Percentiles rank a stretch among this genome's conserved stretches.
These are phyloP conservation scores for Cyclotella choctawhatcheeana DNA, from an alignment of 108 stramenopile genomes.

Conservation along the genomic window DNA sequence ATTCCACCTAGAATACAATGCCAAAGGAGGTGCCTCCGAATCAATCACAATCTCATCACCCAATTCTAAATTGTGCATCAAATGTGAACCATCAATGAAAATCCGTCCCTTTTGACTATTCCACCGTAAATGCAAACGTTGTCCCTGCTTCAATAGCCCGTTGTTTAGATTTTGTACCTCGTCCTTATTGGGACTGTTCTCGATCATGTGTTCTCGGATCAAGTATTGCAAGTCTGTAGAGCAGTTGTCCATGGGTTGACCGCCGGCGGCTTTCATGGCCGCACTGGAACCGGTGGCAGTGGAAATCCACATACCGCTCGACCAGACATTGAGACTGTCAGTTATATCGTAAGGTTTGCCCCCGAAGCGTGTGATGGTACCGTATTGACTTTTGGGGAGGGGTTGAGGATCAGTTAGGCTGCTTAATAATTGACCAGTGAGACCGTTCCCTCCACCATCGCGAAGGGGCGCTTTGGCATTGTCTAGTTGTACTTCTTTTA, in stretches of 20 bases:
- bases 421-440: constrained; percentile 11
- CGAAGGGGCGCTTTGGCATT: neutral
- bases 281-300: constrained; percentile 92
- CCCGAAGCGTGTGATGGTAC: constrained; percentile 81
- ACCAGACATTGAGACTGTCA: constrained; percentile 90
- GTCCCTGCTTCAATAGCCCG: constrained; percentile 69
- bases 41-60: constrained; percentile 94
- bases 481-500: constrained; percentile 46
- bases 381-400: constrained; percentile 53
- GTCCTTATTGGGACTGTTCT: constrained; percentile 65
- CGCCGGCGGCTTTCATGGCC: constrained; percentile 94
- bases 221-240: constrained; percentile 88
- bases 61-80: constrained; percentile 89
- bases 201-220: constrained; percentile 92
- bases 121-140: constrained; percentile 93
- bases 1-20: constrained; percentile 57
- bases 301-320: constrained; percentile 84
- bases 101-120: constrained; percentile 92
- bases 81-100: constrained; percentile 71
- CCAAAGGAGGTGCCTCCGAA: constrained; percentile 84
- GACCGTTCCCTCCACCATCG: too few relatives aligned
- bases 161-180: constrained; percentile 67
- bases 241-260: constrained; percentile 71
- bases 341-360: constrained; percentile 70
- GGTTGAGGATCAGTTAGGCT: constrained; percentile 38